Evolutionary conservation across 2,329 filamentous ascomycete species (phyloP), one percentile per base, ranked within the genome.

Genomic region (Byssoonygena ceratinophila): DNA sequence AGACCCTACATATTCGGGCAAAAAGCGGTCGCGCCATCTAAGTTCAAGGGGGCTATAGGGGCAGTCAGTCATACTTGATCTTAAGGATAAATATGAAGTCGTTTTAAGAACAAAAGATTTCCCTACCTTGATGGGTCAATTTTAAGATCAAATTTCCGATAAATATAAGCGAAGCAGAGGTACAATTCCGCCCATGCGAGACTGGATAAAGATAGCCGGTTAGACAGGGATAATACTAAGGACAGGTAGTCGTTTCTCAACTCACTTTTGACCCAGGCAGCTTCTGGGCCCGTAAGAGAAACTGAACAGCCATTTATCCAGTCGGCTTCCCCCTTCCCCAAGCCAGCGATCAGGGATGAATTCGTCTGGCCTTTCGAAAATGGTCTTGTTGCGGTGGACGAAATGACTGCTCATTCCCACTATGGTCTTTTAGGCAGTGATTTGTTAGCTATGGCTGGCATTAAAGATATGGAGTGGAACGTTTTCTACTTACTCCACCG

Each of bases 381-480:
- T 31, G 8, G 40, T 53, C 37, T 58, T 59, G 32, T 58, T 60
- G 25, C 51, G 51, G 43, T 66, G 64, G 1, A 66, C 49, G 23
- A 63, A 59, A 6, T 54, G 43, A 1, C 57, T 54, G 11, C 58
- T 59, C 59, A 64, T 65, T 20, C 54, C 54, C 16, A 67, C 64
- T 0, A 61, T 49, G 3, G 62, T 62, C 61, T 66, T 23, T 9
- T 25, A 14, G 5, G 0, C 2, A 14, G 27, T n/a, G 25, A 51
- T n/a, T 36, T 29, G 11, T 32, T 18, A 40, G 43, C n/a, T 14
- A 20, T 1, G 14, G 14, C 20, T n/a, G 27, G 11, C 11, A 31
- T 11, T 5, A 31, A 14, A 23, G 12, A 29, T 40, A 4, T 46
- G 27, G 37, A 46, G 16, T 39, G 25, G 22, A 36, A 11, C 2